Percentiles rank a stretch among this genome's conserved stretches.
These are phyloP conservation scores for Barnettozyma pratensis DNA, from an alignment of 805 yeast species.

Conservation along the genomic window DNA sequence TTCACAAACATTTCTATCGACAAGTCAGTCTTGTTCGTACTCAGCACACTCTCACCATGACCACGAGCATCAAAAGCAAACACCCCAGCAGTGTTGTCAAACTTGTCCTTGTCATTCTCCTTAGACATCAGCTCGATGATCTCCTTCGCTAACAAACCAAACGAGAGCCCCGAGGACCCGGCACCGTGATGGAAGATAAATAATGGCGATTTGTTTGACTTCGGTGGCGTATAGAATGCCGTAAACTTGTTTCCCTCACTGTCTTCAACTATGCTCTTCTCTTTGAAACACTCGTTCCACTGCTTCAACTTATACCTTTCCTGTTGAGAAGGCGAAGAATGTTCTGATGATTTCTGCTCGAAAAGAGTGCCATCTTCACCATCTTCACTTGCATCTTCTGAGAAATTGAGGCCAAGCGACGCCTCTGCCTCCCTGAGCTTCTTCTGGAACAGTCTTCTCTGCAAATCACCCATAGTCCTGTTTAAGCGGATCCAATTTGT, in stretches of 20 bases:
- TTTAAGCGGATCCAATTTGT: not conserved
- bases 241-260: slow-evolving; percentile 36
- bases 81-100: slow-evolving; percentile 48
- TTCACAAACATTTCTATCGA: slow-evolving; percentile 45
- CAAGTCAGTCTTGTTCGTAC: slow-evolving; percentile 29
- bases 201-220: slow-evolving; percentile 39
- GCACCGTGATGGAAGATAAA: slow-evolving; percentile 91
- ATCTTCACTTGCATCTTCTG: slow-evolving; percentile 1
- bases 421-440: slow-evolving; percentile 10
- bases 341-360: not conserved
- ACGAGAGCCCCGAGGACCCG: slow-evolving; percentile 82
- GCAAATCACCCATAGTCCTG: slow-evolving; percentile 11
- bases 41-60: slow-evolving; percentile 56
- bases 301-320: not conserved
- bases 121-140: slow-evolving; percentile 24
- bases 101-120: slow-evolving; percentile 12
- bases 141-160: slow-evolving; percentile 45
- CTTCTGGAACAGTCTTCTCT: slow-evolving; percentile 10
- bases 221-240: slow-evolving; percentile 56
- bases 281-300: slow-evolving; percentile 33
- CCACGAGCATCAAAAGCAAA: slow-evolving; percentile 80
- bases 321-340: not conserved
- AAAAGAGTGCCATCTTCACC: not conserved
- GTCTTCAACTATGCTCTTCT: slow-evolving; percentile 19
- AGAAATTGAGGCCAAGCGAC: slow-evolving; percentile 4